Conservation (phyloP, 306 rosid species). For the Pueraria montana region DNA sequence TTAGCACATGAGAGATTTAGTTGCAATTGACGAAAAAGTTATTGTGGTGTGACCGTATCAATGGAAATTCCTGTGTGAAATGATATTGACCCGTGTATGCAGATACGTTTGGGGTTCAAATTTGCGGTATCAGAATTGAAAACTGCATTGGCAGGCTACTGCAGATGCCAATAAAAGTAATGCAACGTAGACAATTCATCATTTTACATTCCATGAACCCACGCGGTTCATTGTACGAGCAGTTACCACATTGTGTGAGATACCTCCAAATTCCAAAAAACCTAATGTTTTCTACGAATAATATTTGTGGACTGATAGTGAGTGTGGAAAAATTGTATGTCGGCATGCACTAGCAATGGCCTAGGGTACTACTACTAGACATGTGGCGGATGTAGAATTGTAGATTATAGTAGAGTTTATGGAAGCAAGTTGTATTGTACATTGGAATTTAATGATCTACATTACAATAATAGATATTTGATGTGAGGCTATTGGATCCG, state of each 20-base stretch:
- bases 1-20: neutral
- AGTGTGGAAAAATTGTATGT: neutral
- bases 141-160: constrained; percentile 36
- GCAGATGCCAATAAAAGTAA: constrained; percentile 20
- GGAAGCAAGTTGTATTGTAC: neutral
- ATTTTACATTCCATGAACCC: constrained; percentile 31
- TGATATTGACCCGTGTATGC: neutral
- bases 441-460: neutral
- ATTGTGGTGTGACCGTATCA: neutral
- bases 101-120: constrained; percentile 48
- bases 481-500: neutral
- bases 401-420: neutral
- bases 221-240: constrained; percentile 41
- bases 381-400: neutral
- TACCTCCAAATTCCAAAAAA: constrained; percentile 5
- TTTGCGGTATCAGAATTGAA: constrained; percentile 38
- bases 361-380: neutral
- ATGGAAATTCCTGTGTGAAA: constrained; percentile 24
- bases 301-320: neutral
- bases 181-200: constrained; percentile 16
- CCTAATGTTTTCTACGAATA: neutral
- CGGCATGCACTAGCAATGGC: neutral
- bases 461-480: neutral
- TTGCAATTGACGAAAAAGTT: neutral
- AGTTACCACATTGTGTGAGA: constrained; percentile 20